These are phyloP conservation scores for Entomortierella lignicola DNA, from an alignment of 192 early-diverging fungal species.

Conservation along the genomic window DNA sequence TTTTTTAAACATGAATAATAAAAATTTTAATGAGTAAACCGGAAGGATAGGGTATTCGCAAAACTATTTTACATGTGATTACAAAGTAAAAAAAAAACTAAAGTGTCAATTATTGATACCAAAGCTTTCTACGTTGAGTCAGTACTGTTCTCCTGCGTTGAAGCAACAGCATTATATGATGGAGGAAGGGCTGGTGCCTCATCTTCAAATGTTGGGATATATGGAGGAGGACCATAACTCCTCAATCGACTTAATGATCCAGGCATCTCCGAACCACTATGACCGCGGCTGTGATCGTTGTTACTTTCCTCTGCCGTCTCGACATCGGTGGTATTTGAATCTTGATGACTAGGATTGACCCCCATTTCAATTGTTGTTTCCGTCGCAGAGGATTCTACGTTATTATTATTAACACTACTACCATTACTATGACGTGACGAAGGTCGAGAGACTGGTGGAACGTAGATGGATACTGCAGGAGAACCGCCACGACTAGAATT, in stretches of 20 bases:
- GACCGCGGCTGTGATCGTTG: background rate
- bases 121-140: too few relatives aligned
- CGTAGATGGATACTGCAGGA: background rate
- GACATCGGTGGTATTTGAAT: background rate
- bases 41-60: too few relatives aligned
- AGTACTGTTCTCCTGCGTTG: background rate
- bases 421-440: background rate
- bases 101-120: too few relatives aligned
- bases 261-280: background rate
- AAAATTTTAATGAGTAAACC: too few relatives aligned
- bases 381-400: too few relatives aligned
- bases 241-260: slow-evolving; percentile 17
- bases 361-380: too few relatives aligned
- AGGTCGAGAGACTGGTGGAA: background rate
- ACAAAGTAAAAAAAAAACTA: too few relatives aligned
- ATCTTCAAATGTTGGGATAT: slow-evolving; percentile 24
- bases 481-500: background rate
- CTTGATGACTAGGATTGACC: background rate
- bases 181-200: slow-evolving; percentile 10
- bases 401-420: background rate
- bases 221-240: slow-evolving; percentile 34
- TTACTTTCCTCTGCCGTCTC: background rate
- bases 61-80: too few relatives aligned
- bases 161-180: slow-evolving; percentile 6
- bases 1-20: too few relatives aligned